Conservation (phyloP, 2,329 filamentous ascomycete species). For the Alternaria sp. region DNA sequence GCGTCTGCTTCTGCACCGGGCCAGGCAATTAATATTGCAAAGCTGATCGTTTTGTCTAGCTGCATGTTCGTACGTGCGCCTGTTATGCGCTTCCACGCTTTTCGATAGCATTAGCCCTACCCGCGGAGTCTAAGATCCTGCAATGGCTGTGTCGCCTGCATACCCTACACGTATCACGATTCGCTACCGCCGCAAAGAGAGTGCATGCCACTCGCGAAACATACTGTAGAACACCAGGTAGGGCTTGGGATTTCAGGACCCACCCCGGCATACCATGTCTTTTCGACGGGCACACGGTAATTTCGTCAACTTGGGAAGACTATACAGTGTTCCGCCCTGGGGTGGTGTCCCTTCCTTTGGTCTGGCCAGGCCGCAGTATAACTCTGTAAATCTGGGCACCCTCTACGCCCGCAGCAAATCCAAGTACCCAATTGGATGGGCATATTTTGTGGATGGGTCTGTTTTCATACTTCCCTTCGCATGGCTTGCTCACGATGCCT, state of each 20-base stretch:
- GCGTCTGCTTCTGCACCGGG: neutral
- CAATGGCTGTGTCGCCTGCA: slow-evolving; percentile 15
- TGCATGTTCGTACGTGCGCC: slow-evolving; percentile 5
- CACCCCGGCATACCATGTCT: slow-evolving; percentile 10
- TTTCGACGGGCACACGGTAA: slow-evolving; percentile 19
- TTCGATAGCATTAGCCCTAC: slow-evolving; percentile 11
- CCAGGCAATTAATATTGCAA: neutral
- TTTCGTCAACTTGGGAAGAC: slow-evolving; percentile 24
- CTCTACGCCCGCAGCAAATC: slow-evolving; percentile 14
- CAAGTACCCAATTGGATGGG: slow-evolving; percentile 23
- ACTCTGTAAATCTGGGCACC: slow-evolving; percentile 28
- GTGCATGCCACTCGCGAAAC: neutral
- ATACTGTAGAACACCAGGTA: slow-evolving; percentile 3
- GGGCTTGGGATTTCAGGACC: neutral
- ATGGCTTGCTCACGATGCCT: slow-evolving; percentile 21
- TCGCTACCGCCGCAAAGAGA: neutral
- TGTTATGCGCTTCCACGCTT: slow-evolving; percentile 20
- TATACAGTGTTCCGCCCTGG: slow-evolving; percentile 21
- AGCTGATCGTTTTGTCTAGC: slow-evolving; percentile 10
- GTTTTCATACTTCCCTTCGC: slow-evolving; percentile 22
- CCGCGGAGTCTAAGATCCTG: slow-evolving; percentile 8
- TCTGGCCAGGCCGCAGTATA: neutral
- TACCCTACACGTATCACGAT: slow-evolving; percentile 2
- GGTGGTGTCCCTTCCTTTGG: neutral
- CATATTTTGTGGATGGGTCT: slow-evolving; percentile 38